Base-by-base conservation (phyloP, 2,329 filamentous ascomycete species). In the Ustulina deusta region DNA sequence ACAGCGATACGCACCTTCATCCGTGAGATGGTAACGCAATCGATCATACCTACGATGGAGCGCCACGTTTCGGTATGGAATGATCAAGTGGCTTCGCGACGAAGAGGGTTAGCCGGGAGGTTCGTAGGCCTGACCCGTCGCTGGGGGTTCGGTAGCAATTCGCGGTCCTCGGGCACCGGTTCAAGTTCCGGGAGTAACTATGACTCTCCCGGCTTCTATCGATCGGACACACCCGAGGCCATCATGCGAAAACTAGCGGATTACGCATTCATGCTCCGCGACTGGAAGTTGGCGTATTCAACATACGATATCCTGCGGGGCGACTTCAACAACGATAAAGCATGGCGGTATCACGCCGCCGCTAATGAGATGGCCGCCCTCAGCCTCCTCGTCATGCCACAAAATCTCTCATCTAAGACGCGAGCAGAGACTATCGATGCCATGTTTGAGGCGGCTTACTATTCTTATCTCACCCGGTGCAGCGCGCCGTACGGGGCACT, bases 31-130 rank as follows among this genome's bases (percentile, higher is more conserved):
- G 93, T 97, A 7, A 96, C 92, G 0, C 95, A 98, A 78, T 98
- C 95, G 1, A 90, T 99, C 60, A 86, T 99, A 64, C 96, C 97
- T 1, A 94, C 93, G 46, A 99, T 99, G 97, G 96, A 99, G 80
- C 91, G 95, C 63, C 90, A 92, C 71, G 88, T 97, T 11, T 91
- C 93, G 6, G 85, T 94, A 5, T 99, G 96, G 97, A 99, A 99
- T 76, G 96, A 99, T 75, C 95, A 98, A 79, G 92, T 98, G 29
- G 94, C 95, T 17, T 97, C 97, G 13, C 88, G 93, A 66, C 87
- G 97, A 65, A 90, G 93, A 75, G 97, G 97, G 15, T 86, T 99
- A 55, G 92, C 92, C 63, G 97, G 97, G 11, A 89, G 94, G n/a
- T 95, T 99, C 79, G 94, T 97, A 85, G 97, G 92, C 10, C 84